Evolutionary conservation across 768 basidiomycete genomes (phyloP), one percentile per base, ranked within the genome.

Genomic region (Russula brevipes): DNA sequence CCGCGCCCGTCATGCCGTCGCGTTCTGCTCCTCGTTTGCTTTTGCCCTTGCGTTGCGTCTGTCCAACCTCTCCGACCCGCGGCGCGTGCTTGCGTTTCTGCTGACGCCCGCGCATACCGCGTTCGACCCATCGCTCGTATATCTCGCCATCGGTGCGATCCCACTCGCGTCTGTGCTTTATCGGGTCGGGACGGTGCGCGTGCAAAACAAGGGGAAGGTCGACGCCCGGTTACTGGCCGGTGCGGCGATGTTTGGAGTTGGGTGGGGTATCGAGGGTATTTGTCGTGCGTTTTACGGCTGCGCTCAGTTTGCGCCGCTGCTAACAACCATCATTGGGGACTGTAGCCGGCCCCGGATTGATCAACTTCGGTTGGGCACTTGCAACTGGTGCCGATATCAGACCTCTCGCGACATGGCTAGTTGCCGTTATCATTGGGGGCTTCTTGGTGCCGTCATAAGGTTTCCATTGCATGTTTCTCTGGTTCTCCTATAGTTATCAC

Each of bases 221-320:
- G 81, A 86, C 66, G 54, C 63, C 31, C 77, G 70, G 63, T 76
- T 87, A 35, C 49, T 87, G 8, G 59, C 69, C 36, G 85, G 85
- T 24, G 78, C 83, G 11, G 76, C 79, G 17, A 64, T 85, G 42
- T 87, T 87, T 70, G 85, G 85, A 53, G 63, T 84, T 33, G 85
- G 85, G 1, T 87, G 85, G 85, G 85, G 81, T 5, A 68, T 82
- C 44, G 73, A 78, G 57, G 85, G 85, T 39, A 72, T 86, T 53
- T 87, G 85, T 71, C 85, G 85, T 86, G 72, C 70, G 85, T 76
- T 17, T 31, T 30, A 49, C 41, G 45, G 56, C n/a, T 12, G 31
- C 44, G 3, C 16, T 24, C 36, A 9, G 47, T 24, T 4, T 16
- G 10, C 2, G 9, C 14, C 17, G 42, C 24, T 50, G 42, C 39